phyloP scores from a whole-genome alignment of 108 stramenopile species.

The Nitzschia palea region DNA sequence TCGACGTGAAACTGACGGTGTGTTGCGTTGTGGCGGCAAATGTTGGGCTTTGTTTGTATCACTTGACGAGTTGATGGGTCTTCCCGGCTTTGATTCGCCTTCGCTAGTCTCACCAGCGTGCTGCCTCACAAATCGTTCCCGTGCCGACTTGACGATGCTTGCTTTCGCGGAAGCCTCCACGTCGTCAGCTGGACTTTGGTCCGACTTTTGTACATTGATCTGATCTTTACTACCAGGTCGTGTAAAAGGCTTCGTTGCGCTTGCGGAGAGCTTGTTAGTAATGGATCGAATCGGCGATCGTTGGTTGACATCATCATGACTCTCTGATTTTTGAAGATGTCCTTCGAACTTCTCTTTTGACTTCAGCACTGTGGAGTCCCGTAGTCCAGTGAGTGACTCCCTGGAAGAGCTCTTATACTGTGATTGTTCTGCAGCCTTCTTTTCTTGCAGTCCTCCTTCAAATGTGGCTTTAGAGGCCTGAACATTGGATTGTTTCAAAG shows the following conservation, averaged over 20 bases:
- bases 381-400: not conserved
- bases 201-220: not conserved
- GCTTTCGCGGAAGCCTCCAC: not conserved
- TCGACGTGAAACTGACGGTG: too few relatives aligned
- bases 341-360: not conserved
- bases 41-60: too few relatives aligned
- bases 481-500: not conserved
- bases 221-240: not conserved
- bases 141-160: not conserved
- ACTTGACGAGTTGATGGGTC: too few relatives aligned
- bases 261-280: too few relatives aligned
- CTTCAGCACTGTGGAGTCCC: not conserved
- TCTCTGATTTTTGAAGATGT: not conserved
- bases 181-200: not conserved
- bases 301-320: too few relatives aligned
- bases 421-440: not conserved
- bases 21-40: too few relatives aligned
- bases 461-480: not conserved
- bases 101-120: not conserved
- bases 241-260: not conserved
- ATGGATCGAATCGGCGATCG: too few relatives aligned
- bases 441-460: not conserved
- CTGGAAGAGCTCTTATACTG: not conserved
- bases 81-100: slow-evolving; percentile 4
- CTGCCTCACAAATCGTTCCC: not conserved